phyloP scores from a whole-genome alignment of 768 basidiomycete genomes.

The Hygrophorus russula region DNA sequence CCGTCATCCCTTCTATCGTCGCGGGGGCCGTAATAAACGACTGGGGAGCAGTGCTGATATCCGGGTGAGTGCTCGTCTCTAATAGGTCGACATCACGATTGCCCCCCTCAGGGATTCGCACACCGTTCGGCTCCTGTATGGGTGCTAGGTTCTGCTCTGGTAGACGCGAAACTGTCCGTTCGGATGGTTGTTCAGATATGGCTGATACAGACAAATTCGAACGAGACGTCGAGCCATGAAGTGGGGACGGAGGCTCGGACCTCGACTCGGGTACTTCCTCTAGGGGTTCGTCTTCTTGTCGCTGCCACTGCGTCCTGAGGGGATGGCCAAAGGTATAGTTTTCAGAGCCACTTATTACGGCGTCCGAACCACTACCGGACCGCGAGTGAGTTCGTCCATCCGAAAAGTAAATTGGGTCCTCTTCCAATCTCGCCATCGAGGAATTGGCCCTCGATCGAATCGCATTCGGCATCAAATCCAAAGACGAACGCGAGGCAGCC shows the following conservation, averaged over 20 bases:
- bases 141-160: slow-evolving; percentile 2
- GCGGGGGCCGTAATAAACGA: slow-evolving; percentile 61
- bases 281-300: not conserved
- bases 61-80: slow-evolving; percentile 32
- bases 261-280: slow-evolving; percentile 1
- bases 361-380: slow-evolving; percentile 13
- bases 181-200: slow-evolving; percentile 2
- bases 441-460: slow-evolving; percentile 48
- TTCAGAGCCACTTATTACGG: slow-evolving; percentile 19
- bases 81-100: slow-evolving; percentile 8
- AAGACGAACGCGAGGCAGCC: slow-evolving; percentile 47
- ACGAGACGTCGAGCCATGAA: slow-evolving; percentile 4
- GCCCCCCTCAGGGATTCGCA: slow-evolving; percentile 14
- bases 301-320: slow-evolving; percentile 1
- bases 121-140: slow-evolving; percentile 10
- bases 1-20: slow-evolving; percentile 47
- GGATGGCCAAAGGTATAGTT: slow-evolving; percentile 70
- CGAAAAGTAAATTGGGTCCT: slow-evolving; percentile 27
- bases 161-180: slow-evolving; percentile 10
- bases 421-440: slow-evolving; percentile 60
- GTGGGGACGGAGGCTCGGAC: not conserved
- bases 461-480: slow-evolving; percentile 41
- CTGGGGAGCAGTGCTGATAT: slow-evolving; percentile 58
- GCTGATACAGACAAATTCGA: slow-evolving; percentile 7
- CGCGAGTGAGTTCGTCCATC: slow-evolving; percentile 18